These are phyloP conservation scores for sweet orange (Citrus sinensis) DNA, from an alignment of 345 rosid genomes.

Conservation along the genomic window DNA sequence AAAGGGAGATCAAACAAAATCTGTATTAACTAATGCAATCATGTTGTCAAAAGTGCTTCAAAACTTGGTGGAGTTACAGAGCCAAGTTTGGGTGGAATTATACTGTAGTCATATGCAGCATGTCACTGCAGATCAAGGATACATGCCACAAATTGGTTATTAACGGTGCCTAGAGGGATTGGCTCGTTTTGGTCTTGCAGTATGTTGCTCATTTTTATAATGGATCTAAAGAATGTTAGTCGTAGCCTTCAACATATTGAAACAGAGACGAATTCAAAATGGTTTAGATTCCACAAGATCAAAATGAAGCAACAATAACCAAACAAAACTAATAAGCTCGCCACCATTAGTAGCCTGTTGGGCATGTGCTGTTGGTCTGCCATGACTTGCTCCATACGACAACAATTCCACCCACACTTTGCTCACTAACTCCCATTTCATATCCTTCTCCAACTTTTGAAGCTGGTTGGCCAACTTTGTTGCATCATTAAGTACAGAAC, in stretches of 20 bases:
- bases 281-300: conserved; percentile 35
- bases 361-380: conserved; percentile 52
- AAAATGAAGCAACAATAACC: conserved; percentile 78
- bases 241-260: too few species aligned
- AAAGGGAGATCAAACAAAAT: conserved; percentile 64
- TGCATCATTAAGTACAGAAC: conserved; percentile 62
- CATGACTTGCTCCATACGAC: conserved; percentile 56
- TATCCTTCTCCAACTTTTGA: neutral
- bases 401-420: conserved; percentile 63
- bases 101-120: conserved; percentile 44
- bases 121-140: conserved; percentile 48
- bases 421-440: conserved; percentile 54
- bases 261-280: too few species aligned
- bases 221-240: too few species aligned
- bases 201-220: too few species aligned
- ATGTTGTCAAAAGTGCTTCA: conserved; percentile 48
- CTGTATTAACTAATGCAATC: conserved; percentile 59
- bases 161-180: conserved; percentile 53
- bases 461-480: conserved; percentile 56
- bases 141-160: conserved; percentile 41
- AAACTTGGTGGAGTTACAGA: conserved; percentile 15
- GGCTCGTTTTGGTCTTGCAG: conserved; percentile 65
- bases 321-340: conserved; percentile 56
- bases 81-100: conserved; percentile 59
- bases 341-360: conserved; percentile 64